These are phyloP conservation scores for Boeremia exigua DNA, from an alignment of 2,329 filamentous ascomycete species.

Conservation along the genomic window DNA sequence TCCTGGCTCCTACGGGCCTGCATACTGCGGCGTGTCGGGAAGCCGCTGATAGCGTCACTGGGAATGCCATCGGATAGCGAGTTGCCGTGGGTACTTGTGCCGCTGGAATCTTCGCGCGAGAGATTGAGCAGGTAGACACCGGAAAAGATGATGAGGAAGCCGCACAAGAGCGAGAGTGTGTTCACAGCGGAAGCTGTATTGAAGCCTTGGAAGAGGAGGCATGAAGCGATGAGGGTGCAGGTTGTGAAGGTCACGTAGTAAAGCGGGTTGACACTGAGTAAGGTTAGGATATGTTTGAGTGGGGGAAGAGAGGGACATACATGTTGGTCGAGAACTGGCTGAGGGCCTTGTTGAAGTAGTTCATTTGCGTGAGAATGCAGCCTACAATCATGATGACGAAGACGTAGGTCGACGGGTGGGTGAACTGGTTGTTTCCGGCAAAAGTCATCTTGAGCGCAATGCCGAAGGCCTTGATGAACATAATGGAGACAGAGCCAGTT, in stretches of 20 bases:
- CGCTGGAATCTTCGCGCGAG: slow-evolving; percentile 89
- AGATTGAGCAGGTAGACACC: slow-evolving; percentile 96
- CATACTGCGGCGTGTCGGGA: slow-evolving; percentile 93
- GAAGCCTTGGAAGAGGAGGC: slow-evolving; percentile 94
- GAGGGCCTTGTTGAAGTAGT: slow-evolving; percentile 99
- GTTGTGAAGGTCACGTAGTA: slow-evolving; percentile 99
- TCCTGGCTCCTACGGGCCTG: slow-evolving; percentile 73
- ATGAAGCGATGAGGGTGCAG: slow-evolving; percentile 89
- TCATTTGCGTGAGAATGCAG: slow-evolving; percentile 99
- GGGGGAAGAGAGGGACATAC: slow-evolving; percentile 60
- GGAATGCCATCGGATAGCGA: slow-evolving; percentile 76
- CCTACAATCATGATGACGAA: slow-evolving; percentile 92
- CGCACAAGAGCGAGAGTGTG: slow-evolving; percentile 88
- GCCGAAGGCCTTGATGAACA: slow-evolving; percentile 98
- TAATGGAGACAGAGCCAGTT: slow-evolving; percentile 95
- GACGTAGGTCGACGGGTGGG: slow-evolving; percentile 93
- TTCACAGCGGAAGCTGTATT: slow-evolving; percentile 92
- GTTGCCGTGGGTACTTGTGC: slow-evolving; percentile 64
- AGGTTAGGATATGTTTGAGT: slow-evolving; percentile 12
- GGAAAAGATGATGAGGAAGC: slow-evolving; percentile 93
- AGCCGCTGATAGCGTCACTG: slow-evolving; percentile 86
- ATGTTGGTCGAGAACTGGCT: slow-evolving; percentile 97
- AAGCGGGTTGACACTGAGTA: slow-evolving; percentile 81
- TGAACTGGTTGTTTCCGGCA: slow-evolving; percentile 92
- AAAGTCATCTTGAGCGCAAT: slow-evolving; percentile 97